Evolutionary conservation across 2,329 filamentous ascomycete species (phyloP), one percentile per base, ranked within the genome.

Genomic region (Monosporascus sp.): DNA sequence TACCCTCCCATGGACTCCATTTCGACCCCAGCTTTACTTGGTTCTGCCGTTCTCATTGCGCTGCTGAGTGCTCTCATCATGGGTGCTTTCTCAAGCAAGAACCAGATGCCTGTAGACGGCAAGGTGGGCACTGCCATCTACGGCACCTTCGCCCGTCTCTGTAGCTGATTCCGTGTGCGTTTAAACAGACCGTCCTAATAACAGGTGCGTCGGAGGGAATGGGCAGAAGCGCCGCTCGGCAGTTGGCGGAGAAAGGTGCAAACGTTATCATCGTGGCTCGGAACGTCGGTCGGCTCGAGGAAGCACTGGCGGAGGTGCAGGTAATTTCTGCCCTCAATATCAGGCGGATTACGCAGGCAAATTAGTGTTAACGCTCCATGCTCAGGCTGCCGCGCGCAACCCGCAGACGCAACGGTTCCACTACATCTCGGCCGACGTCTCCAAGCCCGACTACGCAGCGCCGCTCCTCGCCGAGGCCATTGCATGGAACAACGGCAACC

Each of bases 201-300:
- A 99, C 94, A 0, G 94, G 94, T 47, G 91, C 86, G 34, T 97
- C 94, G 0, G 89, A 97, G 66, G 94, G 94, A 53, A 90, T 97
- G 87, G 94, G 94, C 54, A 84, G 85, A 61, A 83, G 84, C 49
- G 82, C 86, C 20, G 91, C 86, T 5, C 79, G 83, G 49, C 79
- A 91, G 60, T 82, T 99, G 45, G 81, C 93, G 3, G 75, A 81
- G 48, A 92, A 91, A 69, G 94, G 94, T 47, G 93, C 94, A 54
- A 90, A 91, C 69, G 69, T 99, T 51, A 83, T 96, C 57, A 84
- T 97, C 58, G 86, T 97, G 49, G 86, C 93, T 15, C 88, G 94
- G 51, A 89, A 86, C 60, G 75, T 82, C 14, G 74, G 74, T 53
- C 95, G 93, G 68, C 88, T 99, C 24, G 77, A 89, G 59, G 75